Percentiles rank a stretch among this genome's conserved stretches.
Evolutionary conservation across 371 early-diverging fungal genomes (phyloP).

Genomic region (Syncephalastrum monosporum): DNA sequence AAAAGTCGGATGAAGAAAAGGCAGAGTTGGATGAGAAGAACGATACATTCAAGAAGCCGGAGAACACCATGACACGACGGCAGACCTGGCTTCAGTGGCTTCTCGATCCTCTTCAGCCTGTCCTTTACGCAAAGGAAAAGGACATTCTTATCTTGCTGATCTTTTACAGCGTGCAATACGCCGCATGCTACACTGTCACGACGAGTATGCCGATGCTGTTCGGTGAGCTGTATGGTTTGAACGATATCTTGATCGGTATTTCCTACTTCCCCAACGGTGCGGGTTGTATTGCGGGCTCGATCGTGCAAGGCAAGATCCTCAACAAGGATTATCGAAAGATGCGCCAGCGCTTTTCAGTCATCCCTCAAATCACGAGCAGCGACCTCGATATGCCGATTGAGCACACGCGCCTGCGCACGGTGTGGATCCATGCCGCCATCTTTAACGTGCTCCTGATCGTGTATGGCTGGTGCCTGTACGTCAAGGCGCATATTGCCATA

Average conservation of each 20-base stretch:
- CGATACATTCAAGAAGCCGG: background rate
- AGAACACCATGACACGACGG: background rate
- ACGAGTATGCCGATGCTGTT: conserved; percentile 32
- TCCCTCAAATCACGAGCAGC: conserved; percentile 9
- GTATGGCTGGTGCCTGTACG: conserved; percentile 37
- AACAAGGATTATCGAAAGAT: conserved; percentile 21
- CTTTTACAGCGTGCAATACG: conserved; percentile 35
- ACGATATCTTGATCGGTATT: conserved; percentile 18
- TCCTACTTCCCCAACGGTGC: conserved; percentile 20
- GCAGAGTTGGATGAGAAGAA: background rate
- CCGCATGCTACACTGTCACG: conserved; percentile 29
- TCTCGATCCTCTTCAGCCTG: conserved; percentile 20
- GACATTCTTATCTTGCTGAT: conserved; percentile 28
- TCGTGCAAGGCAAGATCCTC: conserved; percentile 20
- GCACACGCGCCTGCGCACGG: conserved; percentile 29
- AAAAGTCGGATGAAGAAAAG: conserved; percentile 1
- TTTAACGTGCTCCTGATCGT: conserved; percentile 31
- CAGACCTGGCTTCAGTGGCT: background rate
- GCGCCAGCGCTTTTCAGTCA: conserved; percentile 4
- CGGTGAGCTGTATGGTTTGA: conserved; percentile 11
- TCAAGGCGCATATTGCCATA: conserved; percentile 25
- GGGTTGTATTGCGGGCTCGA: conserved; percentile 18
- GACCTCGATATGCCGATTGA: conserved; percentile 32
- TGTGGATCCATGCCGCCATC: conserved; percentile 33
- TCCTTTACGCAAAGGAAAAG: conserved; percentile 30